phyloP scores from a whole-genome alignment of 208 protist species.

The Leishmania mexicana region DNA sequence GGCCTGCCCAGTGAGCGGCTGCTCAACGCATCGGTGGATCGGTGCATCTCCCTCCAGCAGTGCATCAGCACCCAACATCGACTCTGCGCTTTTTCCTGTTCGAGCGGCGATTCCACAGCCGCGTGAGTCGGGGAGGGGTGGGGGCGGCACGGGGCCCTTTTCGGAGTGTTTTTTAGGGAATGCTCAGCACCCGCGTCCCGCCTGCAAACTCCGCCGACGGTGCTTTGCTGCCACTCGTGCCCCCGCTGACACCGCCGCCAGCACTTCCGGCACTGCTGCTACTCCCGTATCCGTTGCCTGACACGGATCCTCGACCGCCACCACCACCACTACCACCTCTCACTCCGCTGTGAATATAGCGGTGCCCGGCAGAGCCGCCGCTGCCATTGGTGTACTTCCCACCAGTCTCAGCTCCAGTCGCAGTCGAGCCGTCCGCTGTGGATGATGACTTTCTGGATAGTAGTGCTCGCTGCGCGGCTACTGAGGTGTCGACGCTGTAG shows the following conservation, averaged over 20 bases:
- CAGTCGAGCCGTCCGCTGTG: not conserved
- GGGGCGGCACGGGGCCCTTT: not conserved
- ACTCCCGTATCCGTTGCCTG: not conserved
- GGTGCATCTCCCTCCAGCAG: not conserved
- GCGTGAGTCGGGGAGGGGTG: not conserved
- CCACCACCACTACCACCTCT: not conserved
- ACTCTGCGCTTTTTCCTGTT: not conserved
- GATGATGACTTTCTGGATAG: not conserved
- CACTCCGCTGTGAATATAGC: not conserved
- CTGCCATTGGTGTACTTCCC: not conserved
- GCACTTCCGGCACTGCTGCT: not conserved
- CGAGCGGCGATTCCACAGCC: not conserved
- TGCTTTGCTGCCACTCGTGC: constrained; percentile 3
- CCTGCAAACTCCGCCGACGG: constrained; percentile 16
- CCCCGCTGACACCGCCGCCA: not conserved
- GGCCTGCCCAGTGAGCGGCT: not conserved
- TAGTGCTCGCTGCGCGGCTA: not conserved
- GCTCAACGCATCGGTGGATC: not conserved
- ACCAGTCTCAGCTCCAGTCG: not conserved
- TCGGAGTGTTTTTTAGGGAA: constrained; percentile 7
- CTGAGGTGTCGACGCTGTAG: constrained; percentile 1
- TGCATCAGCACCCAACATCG: not conserved
- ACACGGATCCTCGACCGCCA: not conserved
- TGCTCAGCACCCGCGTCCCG: constrained; percentile 16
- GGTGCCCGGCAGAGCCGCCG: not conserved